These are phyloP conservation scores for Alternaria sp. DNA, from an alignment of 2,329 filamentous ascomycete genomes.

Conservation along the genomic window DNA sequence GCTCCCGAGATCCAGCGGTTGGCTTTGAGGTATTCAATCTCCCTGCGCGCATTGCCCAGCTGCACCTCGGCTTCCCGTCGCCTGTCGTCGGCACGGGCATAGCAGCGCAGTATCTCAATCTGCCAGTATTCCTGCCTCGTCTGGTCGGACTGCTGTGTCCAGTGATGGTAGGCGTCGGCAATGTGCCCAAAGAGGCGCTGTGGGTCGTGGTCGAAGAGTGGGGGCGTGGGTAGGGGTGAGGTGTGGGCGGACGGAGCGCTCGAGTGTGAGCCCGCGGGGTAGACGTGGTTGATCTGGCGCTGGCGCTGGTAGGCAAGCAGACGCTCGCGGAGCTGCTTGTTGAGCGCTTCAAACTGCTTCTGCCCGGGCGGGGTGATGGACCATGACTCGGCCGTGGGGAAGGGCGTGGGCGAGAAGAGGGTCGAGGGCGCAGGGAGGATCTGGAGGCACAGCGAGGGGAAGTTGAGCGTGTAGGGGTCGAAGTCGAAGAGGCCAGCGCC, in stretches of 20 bases:
- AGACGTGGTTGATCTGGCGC: slow-evolving; percentile 48
- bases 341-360: slow-evolving; percentile 76
- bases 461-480: slow-evolving; percentile 84
- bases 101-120: slow-evolving; percentile 57
- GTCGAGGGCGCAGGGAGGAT: slow-evolving; percentile 83
- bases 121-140: slow-evolving; percentile 57
- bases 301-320: slow-evolving; percentile 58
- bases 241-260: slow-evolving; percentile 40
- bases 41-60: slow-evolving; percentile 53
- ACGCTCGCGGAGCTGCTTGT: slow-evolving; percentile 70
- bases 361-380: slow-evolving; percentile 77
- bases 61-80: slow-evolving; percentile 50
- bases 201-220: slow-evolving; percentile 66
- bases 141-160: slow-evolving; percentile 69
- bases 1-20: slow-evolving; percentile 40
- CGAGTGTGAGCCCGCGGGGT: slow-evolving; percentile 39
- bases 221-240: slow-evolving; percentile 50
- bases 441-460: slow-evolving; percentile 82
- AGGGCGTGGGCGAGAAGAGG: slow-evolving; percentile 80
- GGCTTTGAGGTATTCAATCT: slow-evolving; percentile 54
- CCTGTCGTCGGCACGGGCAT: slow-evolving; percentile 53
- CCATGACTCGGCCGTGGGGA: slow-evolving; percentile 81
- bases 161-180: slow-evolving; percentile 78
- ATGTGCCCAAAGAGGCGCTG: slow-evolving; percentile 77
- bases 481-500: slow-evolving; percentile 71